Conservation (phyloP, 2,329 filamentous ascomycete species). For the Venturiaceae sp. region DNA sequence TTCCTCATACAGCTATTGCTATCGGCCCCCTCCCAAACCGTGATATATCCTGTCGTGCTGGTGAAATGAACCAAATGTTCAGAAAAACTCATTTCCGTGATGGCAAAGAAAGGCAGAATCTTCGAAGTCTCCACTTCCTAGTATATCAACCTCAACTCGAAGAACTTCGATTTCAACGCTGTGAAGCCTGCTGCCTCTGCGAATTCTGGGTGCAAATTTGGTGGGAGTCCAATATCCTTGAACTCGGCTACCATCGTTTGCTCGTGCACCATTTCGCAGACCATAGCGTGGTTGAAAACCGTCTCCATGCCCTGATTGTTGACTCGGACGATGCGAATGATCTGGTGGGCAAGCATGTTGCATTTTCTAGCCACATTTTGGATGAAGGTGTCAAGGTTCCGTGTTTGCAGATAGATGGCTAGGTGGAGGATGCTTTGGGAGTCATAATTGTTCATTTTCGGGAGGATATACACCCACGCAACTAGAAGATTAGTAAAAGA, state of each 20-base stretch:
- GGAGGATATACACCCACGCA: neutral
- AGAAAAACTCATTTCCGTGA: too few species aligned
- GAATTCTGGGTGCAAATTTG: neutral
- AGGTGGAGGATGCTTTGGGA: neutral
- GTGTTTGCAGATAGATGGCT: neutral
- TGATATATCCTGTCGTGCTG: too few species aligned
- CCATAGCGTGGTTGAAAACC: neutral
- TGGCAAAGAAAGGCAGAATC: too few species aligned
- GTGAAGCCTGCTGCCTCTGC: neutral
- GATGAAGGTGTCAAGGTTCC: neutral
- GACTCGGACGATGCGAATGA: neutral
- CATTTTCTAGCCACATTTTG: neutral
- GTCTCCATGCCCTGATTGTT: neutral
- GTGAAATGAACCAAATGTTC: too few species aligned
- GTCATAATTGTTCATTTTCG: neutral
- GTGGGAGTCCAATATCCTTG: neutral
- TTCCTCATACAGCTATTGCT: too few species aligned
- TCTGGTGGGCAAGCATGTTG: neutral
- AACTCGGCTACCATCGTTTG: neutral
- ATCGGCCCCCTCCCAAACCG: too few species aligned
- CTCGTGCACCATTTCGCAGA: neutral
- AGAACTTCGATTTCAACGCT: neutral
- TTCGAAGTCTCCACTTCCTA: too few species aligned
- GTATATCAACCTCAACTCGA: neutral
- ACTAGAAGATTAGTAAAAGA: too few species aligned